A percentile compares a stretch with the other conserved stretches of the same genome.
Conservation (phyloP, 2,329 filamentous ascomycete species). For the Xylariaceae sp. region DNA sequence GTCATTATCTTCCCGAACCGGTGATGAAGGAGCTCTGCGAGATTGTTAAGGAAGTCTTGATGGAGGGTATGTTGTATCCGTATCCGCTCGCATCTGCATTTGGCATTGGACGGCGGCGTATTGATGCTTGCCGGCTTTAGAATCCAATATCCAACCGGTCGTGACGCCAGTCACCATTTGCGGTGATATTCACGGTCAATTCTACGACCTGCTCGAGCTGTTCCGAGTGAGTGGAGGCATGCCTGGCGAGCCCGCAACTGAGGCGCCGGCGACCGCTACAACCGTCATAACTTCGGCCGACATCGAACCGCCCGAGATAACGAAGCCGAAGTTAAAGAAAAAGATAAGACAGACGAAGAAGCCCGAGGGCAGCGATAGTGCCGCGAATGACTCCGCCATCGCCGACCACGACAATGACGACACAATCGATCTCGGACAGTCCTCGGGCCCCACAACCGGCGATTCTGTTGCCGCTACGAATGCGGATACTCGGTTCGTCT, state of each 20-base stretch:
- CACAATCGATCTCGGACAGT: constrained; percentile 35
- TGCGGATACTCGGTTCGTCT: constrained; percentile 53
- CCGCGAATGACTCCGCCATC: constrained; percentile 42
- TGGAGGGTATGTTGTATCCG: constrained; percentile 67
- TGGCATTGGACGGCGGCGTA: neutral
- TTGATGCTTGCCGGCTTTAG: constrained; percentile 40
- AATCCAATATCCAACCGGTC: constrained; percentile 99
- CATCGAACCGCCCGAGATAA: constrained; percentile 87
- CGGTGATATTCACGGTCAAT: constrained; percentile 97
- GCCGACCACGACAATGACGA: constrained; percentile 46
- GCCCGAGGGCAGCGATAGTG: constrained; percentile 46
- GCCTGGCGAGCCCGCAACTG: constrained; percentile 73
- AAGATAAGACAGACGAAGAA: constrained; percentile 67
- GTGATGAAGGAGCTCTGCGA: constrained; percentile 99
- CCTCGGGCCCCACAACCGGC: constrained; percentile 29
- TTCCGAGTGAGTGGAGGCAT: constrained; percentile 96
- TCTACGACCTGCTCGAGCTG: constrained; percentile 94
- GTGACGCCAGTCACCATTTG: constrained; percentile 94
- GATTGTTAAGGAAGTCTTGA: constrained; percentile 96
- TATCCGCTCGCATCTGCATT: neutral
- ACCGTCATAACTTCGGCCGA: constrained; percentile 83
- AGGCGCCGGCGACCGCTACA: constrained; percentile 62
- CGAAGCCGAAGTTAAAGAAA: constrained; percentile 77
- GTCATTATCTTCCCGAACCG: constrained; percentile 89
- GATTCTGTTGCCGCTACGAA: constrained; percentile 23